Evolutionary conservation across 192 early-diverging fungal genomes (phyloP), one percentile per base, ranked within the genome.

Genomic region (Diversispora eburnea): DNA sequence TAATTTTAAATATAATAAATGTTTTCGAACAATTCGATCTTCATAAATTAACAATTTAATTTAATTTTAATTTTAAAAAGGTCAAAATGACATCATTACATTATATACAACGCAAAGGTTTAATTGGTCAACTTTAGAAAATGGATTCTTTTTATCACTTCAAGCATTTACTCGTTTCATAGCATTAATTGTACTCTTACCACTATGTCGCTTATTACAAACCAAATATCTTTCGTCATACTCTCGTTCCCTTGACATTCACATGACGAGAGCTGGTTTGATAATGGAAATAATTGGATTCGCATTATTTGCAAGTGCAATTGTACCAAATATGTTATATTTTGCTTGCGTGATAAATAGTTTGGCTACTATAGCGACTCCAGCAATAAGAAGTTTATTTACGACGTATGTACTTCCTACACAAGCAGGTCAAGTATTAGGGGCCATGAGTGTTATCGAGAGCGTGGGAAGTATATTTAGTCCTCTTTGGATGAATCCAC

Each of bases 371-470:
- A 80, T 87, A 51, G 57, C 78, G 12, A 20, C 69, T 7, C 86
- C 86, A 0, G 81, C 84, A 0, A 60, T 81, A 3, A 81, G 77
- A 43, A 76, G 81, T 9, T 41, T 87, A 47, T 51, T 84, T 13
- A 85, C 80, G 6, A 74, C 47, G 12, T 64, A 82, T 55, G 84
- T 87, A 9, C 62, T 75, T 9, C 80, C 84, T 2, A 72, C 77
- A 17, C 74, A 87, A 75, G 77, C 84, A 58, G 86, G 84, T 3
- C 80, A 84, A 22, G 60, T 79, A 7, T 62, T 87, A n/a, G 86
- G 86, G 2, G 82, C 84, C n/a, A 54, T 85, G 4, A 75, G 80
- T 39, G 77, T 84, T 39, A 15, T 85, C 19, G 86, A 87, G 46
- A 70, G 82, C 19, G 65, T 85, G 51, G 78, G 80, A 10, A 80